phyloP scores from a whole-genome alignment of 2,329 filamentous ascomycete species.

The Clonostachys byssicola region DNA sequence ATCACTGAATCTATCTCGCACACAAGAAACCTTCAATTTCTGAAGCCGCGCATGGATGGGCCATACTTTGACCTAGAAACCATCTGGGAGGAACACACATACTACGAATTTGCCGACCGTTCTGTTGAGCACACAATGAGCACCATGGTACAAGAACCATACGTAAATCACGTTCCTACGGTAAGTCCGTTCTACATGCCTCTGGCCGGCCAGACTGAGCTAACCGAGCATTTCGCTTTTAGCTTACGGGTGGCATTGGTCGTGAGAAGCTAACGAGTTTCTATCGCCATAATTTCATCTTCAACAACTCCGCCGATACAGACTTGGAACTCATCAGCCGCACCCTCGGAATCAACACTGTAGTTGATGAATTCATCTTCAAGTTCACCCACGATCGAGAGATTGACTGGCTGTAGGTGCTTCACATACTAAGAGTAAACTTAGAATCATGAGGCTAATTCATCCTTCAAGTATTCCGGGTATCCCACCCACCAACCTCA shows the following conservation, averaged over 20 bases:
- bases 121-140: constrained; percentile 69
- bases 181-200: constrained; percentile 25
- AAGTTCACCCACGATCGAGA: constrained; percentile 57
- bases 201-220: too few relatives aligned
- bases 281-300: constrained; percentile 72
- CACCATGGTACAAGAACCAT: constrained; percentile 78
- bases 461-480: constrained; percentile 27
- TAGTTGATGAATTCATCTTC: constrained; percentile 69
- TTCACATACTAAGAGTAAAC: neutral
- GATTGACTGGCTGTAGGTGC: constrained; percentile 66
- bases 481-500: constrained; percentile 47
- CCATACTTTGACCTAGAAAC: constrained; percentile 69
- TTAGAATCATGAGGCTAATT: neutral
- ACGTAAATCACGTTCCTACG: constrained; percentile 75
- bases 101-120: constrained; percentile 62
- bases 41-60: constrained; percentile 57
- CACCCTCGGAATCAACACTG: constrained; percentile 66
- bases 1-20: constrained; percentile 76
- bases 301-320: constrained; percentile 65
- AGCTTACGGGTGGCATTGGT: constrained; percentile 66
- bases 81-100: constrained; percentile 74
- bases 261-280: constrained; percentile 59
- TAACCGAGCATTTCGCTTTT: too few relatives aligned
- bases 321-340: constrained; percentile 66
- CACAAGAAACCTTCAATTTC: constrained; percentile 57